phyloP scores from a whole-genome alignment of 2,329 filamentous ascomycete species.

The Penicillium polonicum region DNA sequence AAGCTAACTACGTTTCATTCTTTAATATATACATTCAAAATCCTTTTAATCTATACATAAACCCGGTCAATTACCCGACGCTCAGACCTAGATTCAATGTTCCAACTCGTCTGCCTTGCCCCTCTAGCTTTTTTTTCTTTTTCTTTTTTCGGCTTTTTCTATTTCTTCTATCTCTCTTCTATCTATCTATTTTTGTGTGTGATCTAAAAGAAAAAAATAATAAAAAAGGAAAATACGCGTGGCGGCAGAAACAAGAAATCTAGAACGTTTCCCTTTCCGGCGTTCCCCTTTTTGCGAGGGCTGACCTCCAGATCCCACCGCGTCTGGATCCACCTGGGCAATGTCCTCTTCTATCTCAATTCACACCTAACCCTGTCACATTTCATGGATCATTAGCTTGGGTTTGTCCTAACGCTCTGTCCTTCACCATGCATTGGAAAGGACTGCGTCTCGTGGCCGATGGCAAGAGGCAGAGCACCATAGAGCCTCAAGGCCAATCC shows the following conservation, averaged over 20 bases:
- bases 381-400: conserved; percentile 7
- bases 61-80: conserved; percentile 6
- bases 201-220: background rate
- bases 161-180: background rate
- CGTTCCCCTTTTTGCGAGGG: conserved; percentile 27
- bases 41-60: background rate
- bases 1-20: background rate
- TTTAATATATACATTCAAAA: background rate
- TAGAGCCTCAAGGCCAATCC: conserved; percentile 29
- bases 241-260: conserved; percentile 7
- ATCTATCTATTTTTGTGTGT: background rate
- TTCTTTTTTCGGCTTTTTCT: background rate
- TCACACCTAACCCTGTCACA: background rate
- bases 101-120: conserved; percentile 15
- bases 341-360: conserved; percentile 13
- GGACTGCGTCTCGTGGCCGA: conserved; percentile 38
- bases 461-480: conserved; percentile 36
- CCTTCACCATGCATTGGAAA: conserved; percentile 42
- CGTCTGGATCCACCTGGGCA: conserved; percentile 24
- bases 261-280: conserved; percentile 19
- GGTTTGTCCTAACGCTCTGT: conserved; percentile 9
- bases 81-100: background rate
- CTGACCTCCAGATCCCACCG: conserved; percentile 27
- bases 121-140: background rate
- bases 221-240: background rate